A percentile compares a stretch with the other conserved stretches of the same genome.
Evolutionary conservation across 2,329 filamentous ascomycete species (phyloP).

Genomic region (Aurifilum marmelostoma): DNA sequence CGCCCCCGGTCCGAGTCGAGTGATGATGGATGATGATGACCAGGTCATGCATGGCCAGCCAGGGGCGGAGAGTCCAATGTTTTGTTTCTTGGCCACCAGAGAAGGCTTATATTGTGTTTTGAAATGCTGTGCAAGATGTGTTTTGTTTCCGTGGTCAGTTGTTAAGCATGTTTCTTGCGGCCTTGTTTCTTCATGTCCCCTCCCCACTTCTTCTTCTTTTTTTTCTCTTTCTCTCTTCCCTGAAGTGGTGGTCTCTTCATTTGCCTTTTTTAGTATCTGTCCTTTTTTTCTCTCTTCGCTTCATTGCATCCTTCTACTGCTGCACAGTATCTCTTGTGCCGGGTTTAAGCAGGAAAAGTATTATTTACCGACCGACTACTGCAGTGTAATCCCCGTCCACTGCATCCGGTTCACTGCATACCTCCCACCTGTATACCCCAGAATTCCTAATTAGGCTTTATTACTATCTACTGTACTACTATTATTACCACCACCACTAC

Average conservation of each 20-base stretch:
- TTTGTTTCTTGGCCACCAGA: conserved; percentile 14
- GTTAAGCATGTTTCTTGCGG: not conserved
- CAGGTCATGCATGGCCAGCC: conserved; percentile 14
- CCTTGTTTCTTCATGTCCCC: not conserved
- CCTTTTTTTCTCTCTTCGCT: not conserved
- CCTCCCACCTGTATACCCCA: conserved; percentile 9
- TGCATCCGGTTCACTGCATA: not conserved
- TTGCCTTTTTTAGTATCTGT: conserved; percentile 10
- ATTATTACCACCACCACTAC: not conserved
- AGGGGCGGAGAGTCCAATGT: not conserved
- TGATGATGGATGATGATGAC: conserved; percentile 3
- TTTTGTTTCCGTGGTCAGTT: conserved; percentile 23
- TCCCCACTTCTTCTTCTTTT: not conserved
- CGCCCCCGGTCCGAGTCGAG: conserved; percentile 7
- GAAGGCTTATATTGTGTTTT: conserved; percentile 25
- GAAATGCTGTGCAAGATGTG: conserved; percentile 18
- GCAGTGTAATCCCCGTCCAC: not conserved
- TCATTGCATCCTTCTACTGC: not conserved
- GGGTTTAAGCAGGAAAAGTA: not conserved
- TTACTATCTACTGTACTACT: not conserved
- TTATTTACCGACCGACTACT: not conserved
- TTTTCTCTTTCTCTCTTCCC: not conserved
- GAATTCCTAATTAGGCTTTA: conserved; percentile 8
- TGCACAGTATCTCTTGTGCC: not conserved
- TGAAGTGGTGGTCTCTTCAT: conserved; percentile 1